A percentile compares a stretch with the other conserved stretches of the same genome.
Conservation (phyloP, 257 asterid genomes). For the Salvia rosmarinus region DNA sequence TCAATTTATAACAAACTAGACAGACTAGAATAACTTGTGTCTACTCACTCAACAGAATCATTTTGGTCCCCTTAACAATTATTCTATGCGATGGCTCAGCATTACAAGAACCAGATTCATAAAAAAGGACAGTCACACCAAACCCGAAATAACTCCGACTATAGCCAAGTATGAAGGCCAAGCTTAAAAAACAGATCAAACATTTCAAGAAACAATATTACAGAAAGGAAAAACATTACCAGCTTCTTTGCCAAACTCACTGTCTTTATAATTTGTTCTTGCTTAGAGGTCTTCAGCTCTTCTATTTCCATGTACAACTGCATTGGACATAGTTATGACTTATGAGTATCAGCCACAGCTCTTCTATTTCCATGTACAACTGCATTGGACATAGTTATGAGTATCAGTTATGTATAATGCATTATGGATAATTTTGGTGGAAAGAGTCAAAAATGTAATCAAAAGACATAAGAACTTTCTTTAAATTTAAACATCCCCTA, state of each 20-base stretch:
- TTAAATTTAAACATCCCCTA: too few relatives aligned
- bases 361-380: slow-evolving; percentile 58
- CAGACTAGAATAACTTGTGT: neutral
- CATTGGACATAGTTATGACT: slow-evolving; percentile 35
- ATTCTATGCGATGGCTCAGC: neutral
- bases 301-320: slow-evolving; percentile 61
- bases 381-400: slow-evolving; percentile 45
- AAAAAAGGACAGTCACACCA: neutral
- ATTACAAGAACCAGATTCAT: neutral
- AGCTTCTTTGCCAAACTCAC: slow-evolving; percentile 57
- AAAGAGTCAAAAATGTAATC: neutral
- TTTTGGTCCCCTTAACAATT: neutral
- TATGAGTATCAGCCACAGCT: too few relatives aligned
- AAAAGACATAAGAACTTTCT: neutral
- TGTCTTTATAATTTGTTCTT: slow-evolving; percentile 51
- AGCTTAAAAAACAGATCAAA: slow-evolving; percentile 3
- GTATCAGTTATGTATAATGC: slow-evolving; percentile 28
- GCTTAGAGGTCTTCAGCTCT: slow-evolving; percentile 55
- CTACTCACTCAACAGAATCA: neutral
- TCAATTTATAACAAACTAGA: neutral
- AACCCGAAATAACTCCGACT: slow-evolving; percentile 7
- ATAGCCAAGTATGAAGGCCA: slow-evolving; percentile 14
- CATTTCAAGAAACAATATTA: slow-evolving; percentile 13
- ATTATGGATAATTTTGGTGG: neutral
- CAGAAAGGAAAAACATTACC: slow-evolving; percentile 48